A percentile compares a stretch with the other conserved stretches of the same genome.
Evolutionary conservation across 139 green algal genomes (phyloP).

Genomic region (Chlorella sp.): DNA sequence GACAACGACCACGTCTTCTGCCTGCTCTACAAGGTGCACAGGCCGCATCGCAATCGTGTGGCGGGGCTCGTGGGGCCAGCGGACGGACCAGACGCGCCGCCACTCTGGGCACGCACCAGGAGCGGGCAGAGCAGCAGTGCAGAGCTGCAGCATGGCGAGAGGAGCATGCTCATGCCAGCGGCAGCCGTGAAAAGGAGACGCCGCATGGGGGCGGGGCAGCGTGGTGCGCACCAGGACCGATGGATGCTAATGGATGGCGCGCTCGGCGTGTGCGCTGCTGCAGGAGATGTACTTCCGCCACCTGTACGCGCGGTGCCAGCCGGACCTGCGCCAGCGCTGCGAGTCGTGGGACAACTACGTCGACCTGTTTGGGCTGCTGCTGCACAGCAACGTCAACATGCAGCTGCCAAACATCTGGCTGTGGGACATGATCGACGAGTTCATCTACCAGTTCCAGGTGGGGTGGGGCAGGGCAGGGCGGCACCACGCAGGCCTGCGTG

Average conservation of each 20-base stretch:
- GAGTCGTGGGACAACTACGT: constrained; percentile 96
- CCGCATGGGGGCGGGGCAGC: too few relatives aligned
- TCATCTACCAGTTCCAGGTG: constrained; percentile 87
- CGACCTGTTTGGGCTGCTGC: constrained; percentile 83
- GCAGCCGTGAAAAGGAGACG: too few relatives aligned
- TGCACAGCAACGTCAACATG: constrained; percentile 96
- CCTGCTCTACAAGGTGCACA: constrained; percentile 98
- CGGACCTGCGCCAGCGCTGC: constrained; percentile 68
- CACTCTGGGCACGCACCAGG: too few relatives aligned
- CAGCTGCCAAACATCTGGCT: constrained; percentile 95
- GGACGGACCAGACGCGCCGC: too few relatives aligned
- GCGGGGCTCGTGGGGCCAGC: too few relatives aligned
- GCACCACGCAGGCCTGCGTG: too few relatives aligned
- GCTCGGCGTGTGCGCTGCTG: not conserved
- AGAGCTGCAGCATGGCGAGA: too few relatives aligned
- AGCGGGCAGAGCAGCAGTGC: too few relatives aligned
- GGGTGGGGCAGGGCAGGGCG: too few relatives aligned
- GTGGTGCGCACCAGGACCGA: not conserved
- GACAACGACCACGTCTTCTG: constrained; percentile 98
- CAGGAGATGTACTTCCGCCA: constrained; percentile 96
- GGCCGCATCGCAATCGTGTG: too few relatives aligned
- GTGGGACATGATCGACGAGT: constrained; percentile 99
- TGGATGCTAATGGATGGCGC: not conserved
- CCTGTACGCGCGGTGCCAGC: constrained; percentile 77
- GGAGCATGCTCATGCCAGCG: too few relatives aligned